Evolutionary conservation across 2,329 filamentous ascomycete genomes (phyloP), one percentile per base, ranked within the genome.

Genomic region (Fusarium domesticum): DNA sequence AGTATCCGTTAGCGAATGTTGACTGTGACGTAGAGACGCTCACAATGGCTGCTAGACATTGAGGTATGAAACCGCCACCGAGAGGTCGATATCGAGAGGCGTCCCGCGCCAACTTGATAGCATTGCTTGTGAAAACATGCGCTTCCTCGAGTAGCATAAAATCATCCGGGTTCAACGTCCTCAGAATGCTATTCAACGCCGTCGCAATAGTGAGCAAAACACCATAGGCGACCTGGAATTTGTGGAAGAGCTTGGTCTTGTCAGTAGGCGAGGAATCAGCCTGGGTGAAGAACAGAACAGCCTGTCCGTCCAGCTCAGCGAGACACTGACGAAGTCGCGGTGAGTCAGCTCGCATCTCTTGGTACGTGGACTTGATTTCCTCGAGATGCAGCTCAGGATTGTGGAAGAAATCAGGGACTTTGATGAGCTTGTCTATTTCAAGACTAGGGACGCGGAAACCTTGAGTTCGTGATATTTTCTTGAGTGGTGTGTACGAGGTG

Each of bases 41-140:
- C n/a, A 48, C 46, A n/a, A 18, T 35, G 12, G 17, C 31, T 3
- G 17, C 35, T 0, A 50, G 17, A 4, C 42, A 49, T 1, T 33
- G 35, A 0, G 46, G 48, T 0, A 50, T 39, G 4, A 18, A 50
- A 6, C 18, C 39, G 5, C 46, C 48, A 4, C 42, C 46, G 0
- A 50, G 25, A 10, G 48, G 48, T 2, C 46, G 30, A 6, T 39
- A 14, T 0, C 39, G 18, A 2, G 8, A n/a, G 8, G n/a, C 34
- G 2, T 14, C 11, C 8, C 23, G 20, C 1, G 38, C 20, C 6
- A 50, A 4, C 1, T 17, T 0, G 2, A 42, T 35, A 0, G 46
- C 25, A 18, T 42, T 35, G 4, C 32, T 32, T 2, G 25, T 12
- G 2, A 46, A 18, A 0, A 18, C 15, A 5, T 35, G 31, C 18